phyloP scores from a whole-genome alignment of 768 basidiomycete genomes.

The Boletus vinaceobasis region DNA sequence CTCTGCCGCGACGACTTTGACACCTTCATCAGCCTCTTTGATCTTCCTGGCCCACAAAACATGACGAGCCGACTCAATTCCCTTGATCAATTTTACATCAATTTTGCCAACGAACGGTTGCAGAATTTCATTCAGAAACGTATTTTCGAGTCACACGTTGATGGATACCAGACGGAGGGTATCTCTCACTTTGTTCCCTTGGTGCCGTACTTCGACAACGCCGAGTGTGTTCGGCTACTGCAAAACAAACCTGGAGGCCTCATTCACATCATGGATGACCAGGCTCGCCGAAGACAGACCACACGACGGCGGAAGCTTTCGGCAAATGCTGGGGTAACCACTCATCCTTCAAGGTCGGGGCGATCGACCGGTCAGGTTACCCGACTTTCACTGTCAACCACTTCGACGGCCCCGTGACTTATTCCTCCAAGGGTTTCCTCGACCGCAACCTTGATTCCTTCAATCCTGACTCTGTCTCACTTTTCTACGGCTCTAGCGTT shows the following conservation, averaged over 20 bases:
- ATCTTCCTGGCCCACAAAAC: slow-evolving; percentile 92
- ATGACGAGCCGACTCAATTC: slow-evolving; percentile 85
- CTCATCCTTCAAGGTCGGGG: slow-evolving; percentile 81
- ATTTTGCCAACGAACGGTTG: slow-evolving; percentile 91
- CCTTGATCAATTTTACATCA: slow-evolving; percentile 94
- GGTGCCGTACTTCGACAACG: slow-evolving; percentile 84
- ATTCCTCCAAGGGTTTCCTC: too few species aligned
- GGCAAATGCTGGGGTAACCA: slow-evolving; percentile 87
- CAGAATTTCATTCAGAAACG: slow-evolving; percentile 78
- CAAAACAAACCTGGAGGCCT: too few species aligned
- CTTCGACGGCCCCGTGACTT: slow-evolving; percentile 63
- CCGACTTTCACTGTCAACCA: slow-evolving; percentile 91
- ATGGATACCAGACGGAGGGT: slow-evolving; percentile 82
- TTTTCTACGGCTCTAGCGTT: neutral
- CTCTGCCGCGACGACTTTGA: slow-evolving; percentile 91
- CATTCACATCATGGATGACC: slow-evolving; percentile 61
- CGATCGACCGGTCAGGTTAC: slow-evolving; percentile 70
- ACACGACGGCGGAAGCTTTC: too few species aligned
- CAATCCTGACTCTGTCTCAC: too few species aligned
- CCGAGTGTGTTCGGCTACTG: slow-evolving; percentile 16
- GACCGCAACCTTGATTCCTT: too few species aligned
- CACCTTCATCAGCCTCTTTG: slow-evolving; percentile 90
- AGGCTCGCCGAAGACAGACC: too few species aligned
- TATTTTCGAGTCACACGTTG: slow-evolving; percentile 76
- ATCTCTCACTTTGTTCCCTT: slow-evolving; percentile 67